Evolutionary conservation across 805 yeast genomes (phyloP), one percentile per base, ranked within the genome.

Genomic region (Candida manassasensis): DNA sequence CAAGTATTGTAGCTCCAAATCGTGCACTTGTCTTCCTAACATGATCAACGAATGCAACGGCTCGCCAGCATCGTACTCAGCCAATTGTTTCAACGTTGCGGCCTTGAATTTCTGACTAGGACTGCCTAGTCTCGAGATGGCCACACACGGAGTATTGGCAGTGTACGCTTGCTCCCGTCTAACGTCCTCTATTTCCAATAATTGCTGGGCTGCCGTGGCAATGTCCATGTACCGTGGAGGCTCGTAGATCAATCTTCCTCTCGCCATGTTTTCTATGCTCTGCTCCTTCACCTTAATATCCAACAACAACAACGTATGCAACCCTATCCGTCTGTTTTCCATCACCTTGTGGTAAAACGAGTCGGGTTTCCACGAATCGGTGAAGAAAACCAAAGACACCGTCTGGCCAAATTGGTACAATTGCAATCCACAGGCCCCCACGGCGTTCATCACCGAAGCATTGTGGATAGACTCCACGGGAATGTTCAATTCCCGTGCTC

Each of bases 231-330:
- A 90, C 56, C 98, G 74, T 33, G 98, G 98, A 22, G 97, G 97
- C 59, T 90, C 98, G 56, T 86, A 90, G 24, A 90, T 85, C 32
- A 82, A 65, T 58, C 93, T 76, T 2, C 97, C 97, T 41, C 95
- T 75, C 31, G 95, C 94, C 79, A 90, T 77, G 56, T 89, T 90
- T 53, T 89, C 95, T 42, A 88, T 74, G 54, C 94, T 86, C 61
- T 93, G 98, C 59, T 90, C 98, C 60, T 93, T 93, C 29, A 90
- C 98, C 59, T 90, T 90, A 58, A 90, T 90, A 55, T 90, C 98
- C 32, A 90, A 68, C 40, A 90, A 69, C 25, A 90, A 75, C 39
- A 90, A 69, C 2, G 98, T 93, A 55, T 90, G 98, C 46, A 93
- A 69, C 3, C 98, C 98, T 34, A 90, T 78, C 53, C 71, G 77